Evolutionary conservation across 163 green algal genomes (phyloP).

Genomic region (Scenedesmus sp.): DNA sequence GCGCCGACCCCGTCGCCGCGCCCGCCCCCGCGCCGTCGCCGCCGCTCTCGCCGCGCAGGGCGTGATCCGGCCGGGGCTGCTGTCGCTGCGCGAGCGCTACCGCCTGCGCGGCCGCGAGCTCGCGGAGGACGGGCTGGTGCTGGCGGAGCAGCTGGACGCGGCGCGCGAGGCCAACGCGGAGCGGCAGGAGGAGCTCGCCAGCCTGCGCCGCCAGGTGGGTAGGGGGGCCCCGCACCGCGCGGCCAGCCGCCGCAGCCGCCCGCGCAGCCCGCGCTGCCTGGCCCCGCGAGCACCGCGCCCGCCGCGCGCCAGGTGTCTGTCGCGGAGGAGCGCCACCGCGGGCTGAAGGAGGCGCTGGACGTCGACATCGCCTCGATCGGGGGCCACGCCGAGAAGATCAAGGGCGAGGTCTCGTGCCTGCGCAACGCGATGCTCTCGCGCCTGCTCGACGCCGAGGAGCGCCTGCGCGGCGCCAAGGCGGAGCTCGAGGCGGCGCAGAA

Average conservation of each 20-base stretch:
- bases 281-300: no score
- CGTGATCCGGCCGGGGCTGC: slow-evolving; percentile 23
- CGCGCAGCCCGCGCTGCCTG: no score
- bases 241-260: no score
- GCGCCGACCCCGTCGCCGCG: background rate
- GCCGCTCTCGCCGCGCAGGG: slow-evolving; percentile 13
- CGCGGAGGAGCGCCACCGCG: slow-evolving; percentile 49
- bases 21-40: background rate
- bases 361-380: slow-evolving; percentile 35
- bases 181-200: slow-evolving; percentile 60
- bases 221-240: background rate
- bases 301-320: slow-evolving; percentile 16
- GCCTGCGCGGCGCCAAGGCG: slow-evolving; percentile 36
- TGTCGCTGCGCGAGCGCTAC: slow-evolving; percentile 37
- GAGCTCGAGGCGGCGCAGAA: slow-evolving; percentile 61
- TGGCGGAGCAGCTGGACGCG: slow-evolving; percentile 64
- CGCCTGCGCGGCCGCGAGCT: slow-evolving; percentile 15
- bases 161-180: slow-evolving; percentile 62
- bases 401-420: slow-evolving; percentile 53
- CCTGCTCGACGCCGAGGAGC: slow-evolving; percentile 54
- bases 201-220: slow-evolving; percentile 28
- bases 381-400: slow-evolving; percentile 54
- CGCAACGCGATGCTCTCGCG: slow-evolving; percentile 45
- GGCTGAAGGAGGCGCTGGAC: slow-evolving; percentile 41
- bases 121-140: slow-evolving; percentile 47